A percentile compares a stretch with the other conserved stretches of the same genome.
Conservation (phyloP, 352 stramenopile genomes). For the Globisporangium perplexum region DNA sequence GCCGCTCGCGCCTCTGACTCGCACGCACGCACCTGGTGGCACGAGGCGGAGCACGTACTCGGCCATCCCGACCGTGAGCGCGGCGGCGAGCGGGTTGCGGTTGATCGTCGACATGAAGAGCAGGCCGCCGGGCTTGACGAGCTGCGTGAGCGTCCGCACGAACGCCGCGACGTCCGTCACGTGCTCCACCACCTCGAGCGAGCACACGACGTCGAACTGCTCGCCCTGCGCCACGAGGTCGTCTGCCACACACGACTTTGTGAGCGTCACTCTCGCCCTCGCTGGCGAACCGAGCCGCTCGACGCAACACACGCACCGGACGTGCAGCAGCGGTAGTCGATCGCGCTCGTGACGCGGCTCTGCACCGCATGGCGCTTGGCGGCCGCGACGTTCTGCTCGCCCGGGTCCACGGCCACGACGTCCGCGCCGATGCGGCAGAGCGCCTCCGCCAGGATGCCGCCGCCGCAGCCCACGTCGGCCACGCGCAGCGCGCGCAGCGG, state of each 20-base stretch:
- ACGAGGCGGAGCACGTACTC: slow-evolving; percentile 75
- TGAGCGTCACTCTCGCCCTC: no score
- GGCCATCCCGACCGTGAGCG: slow-evolving; percentile 63
- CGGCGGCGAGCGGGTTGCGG: slow-evolving; percentile 58
- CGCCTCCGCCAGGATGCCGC: slow-evolving; percentile 79
- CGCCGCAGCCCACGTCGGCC: slow-evolving; percentile 73
- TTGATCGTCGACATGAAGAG: slow-evolving; percentile 87
- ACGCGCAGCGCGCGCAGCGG: slow-evolving; percentile 53
- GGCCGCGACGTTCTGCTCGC: slow-evolving; percentile 61
- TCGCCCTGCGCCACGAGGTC: slow-evolving; percentile 63
- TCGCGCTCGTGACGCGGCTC: slow-evolving; percentile 47
- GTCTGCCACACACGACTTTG: slow-evolving; percentile 25
- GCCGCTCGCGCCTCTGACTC: background rate
- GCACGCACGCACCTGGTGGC: slow-evolving; percentile 35
- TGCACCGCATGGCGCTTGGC: slow-evolving; percentile 54
- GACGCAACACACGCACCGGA: slow-evolving; percentile 34
- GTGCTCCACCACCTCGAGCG: slow-evolving; percentile 83
- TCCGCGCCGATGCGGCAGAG: slow-evolving; percentile 69
- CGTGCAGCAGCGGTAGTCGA: slow-evolving; percentile 80
- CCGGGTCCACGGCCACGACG: slow-evolving; percentile 72
- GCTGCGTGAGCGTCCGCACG: slow-evolving; percentile 63
- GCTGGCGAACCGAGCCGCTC: no score
- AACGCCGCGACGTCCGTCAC: slow-evolving; percentile 66
- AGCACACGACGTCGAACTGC: slow-evolving; percentile 82
- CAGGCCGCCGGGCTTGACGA: slow-evolving; percentile 76